Conservation (phyloP, 2,329 filamentous ascomycete species). For the Fusarium burgessii region DNA sequence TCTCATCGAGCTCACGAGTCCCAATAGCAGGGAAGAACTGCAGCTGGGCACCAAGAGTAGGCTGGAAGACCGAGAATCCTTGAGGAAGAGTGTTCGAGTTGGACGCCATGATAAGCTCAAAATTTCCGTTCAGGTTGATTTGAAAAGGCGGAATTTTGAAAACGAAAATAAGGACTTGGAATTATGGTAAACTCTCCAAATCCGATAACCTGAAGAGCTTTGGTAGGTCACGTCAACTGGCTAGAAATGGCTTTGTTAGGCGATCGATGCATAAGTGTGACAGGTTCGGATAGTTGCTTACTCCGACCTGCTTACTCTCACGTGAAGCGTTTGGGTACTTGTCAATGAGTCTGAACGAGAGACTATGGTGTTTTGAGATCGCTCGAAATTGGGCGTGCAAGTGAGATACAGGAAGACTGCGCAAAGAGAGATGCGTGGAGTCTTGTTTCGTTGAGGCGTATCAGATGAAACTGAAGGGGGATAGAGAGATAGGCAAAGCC, state of each 20-base stretch:
- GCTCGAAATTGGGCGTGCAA: conserved; percentile 17
- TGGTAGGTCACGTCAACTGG: conserved; percentile 8
- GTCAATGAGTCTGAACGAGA: neutral
- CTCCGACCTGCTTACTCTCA: conserved; percentile 42
- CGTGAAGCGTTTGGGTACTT: conserved; percentile 20
- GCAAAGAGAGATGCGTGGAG: conserved; percentile 10
- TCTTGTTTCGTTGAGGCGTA: conserved; percentile 24
- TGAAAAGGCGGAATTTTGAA: conserved; percentile 26
- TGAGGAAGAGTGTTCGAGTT: conserved; percentile 49
- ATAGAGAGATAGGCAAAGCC: conserved; percentile 29
- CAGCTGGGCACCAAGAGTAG: conserved; percentile 65
- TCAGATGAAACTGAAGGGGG: conserved; percentile 17
- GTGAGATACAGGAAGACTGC: conserved; percentile 18
- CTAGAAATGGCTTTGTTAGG: conserved; percentile 24
- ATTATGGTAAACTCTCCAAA: conserved; percentile 23
- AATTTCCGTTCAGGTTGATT: conserved; percentile 14
- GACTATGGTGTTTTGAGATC: conserved; percentile 26
- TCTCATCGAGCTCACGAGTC: conserved; percentile 68
- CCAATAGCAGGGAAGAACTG: conserved; percentile 76
- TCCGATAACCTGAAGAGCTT: neutral
- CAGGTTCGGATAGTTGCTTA: conserved; percentile 37
- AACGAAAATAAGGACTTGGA: neutral
- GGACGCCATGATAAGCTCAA: conserved; percentile 44
- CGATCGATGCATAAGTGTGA: conserved; percentile 1
- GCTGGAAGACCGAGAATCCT: conserved; percentile 72